These are phyloP conservation scores for Picea glauca DNA, from an alignment of 75 land plant genomes.

Conservation along the genomic window DNA sequence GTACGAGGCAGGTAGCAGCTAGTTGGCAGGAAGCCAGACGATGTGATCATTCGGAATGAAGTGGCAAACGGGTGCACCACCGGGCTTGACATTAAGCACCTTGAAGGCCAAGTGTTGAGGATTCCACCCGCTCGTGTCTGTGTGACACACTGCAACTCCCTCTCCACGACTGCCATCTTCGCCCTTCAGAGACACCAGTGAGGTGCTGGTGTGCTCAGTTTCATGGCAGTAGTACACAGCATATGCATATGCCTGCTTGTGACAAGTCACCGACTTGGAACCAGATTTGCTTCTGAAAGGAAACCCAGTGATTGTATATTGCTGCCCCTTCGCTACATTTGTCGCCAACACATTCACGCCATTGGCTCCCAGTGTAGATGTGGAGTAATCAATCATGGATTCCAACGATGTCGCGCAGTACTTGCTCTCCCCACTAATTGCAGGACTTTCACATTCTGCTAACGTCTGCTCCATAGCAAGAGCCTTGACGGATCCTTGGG, in stretches of 20 bases:
- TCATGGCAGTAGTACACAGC: slow-evolving; percentile 60
- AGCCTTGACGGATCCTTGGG: slow-evolving; percentile 36
- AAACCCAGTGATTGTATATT: slow-evolving; percentile 16
- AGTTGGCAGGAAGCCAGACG: slow-evolving; percentile 31
- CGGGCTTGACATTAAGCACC: slow-evolving; percentile 60
- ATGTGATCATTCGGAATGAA: slow-evolving; percentile 55
- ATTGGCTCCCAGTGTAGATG: slow-evolving; percentile 30
- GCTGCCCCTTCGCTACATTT: slow-evolving; percentile 9
- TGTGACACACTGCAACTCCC: slow-evolving; percentile 59
- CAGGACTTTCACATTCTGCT: slow-evolving; percentile 35
- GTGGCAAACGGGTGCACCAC: slow-evolving; percentile 53
- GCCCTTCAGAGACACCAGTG: slow-evolving; percentile 32
- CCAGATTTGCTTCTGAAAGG: slow-evolving; percentile 14
- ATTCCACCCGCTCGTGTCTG: slow-evolving; percentile 56
- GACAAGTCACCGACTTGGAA: slow-evolving; percentile 40
- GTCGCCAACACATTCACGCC: slow-evolving; percentile 23
- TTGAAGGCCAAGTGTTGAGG: slow-evolving; percentile 60
- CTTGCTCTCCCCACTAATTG: slow-evolving; percentile 33
- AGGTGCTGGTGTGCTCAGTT: slow-evolving; percentile 20
- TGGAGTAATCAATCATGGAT: slow-evolving; percentile 48
- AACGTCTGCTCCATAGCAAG: slow-evolving; percentile 36
- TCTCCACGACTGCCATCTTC: slow-evolving; percentile 36
- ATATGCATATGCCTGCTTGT: slow-evolving; percentile 40
- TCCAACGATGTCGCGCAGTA: slow-evolving; percentile 52
- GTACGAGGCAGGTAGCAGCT: too few species aligned